Conservation (phyloP, 1,284 basidiomycete species). For the Pyrrhoderma noxium region DNA sequence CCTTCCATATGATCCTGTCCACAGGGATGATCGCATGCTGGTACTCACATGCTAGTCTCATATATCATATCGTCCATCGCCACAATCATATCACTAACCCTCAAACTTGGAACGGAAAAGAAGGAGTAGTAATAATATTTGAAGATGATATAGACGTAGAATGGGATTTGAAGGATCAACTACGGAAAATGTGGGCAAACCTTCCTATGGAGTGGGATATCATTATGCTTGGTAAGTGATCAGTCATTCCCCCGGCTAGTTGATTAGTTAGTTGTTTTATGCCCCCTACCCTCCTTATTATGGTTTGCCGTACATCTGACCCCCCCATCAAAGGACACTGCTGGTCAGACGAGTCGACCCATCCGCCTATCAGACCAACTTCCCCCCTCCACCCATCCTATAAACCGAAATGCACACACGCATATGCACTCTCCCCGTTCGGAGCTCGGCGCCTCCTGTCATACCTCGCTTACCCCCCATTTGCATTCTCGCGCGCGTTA, state of each 20-base stretch:
- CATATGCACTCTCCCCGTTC: conserved; percentile 47
- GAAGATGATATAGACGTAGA: conserved; percentile 82
- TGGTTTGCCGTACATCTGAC: neutral
- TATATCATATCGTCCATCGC: conserved; percentile 29
- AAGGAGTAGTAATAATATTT: conserved; percentile 46
- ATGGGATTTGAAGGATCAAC: conserved; percentile 45
- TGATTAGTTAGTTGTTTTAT: no score
- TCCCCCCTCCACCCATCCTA: conserved; percentile 44
- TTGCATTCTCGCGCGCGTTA: conserved; percentile 70
- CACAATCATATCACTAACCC: conserved; percentile 19
- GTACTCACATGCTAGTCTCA: conserved; percentile 60
- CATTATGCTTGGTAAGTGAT: conserved; percentile 53
- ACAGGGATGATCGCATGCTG: conserved; percentile 62
- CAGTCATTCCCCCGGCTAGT: no score
- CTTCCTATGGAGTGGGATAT: conserved; percentile 69
- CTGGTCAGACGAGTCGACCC: conserved; percentile 57
- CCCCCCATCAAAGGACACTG: conserved; percentile 37
- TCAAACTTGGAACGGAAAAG: conserved; percentile 23
- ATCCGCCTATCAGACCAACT: conserved; percentile 27
- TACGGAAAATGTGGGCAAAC: conserved; percentile 45
- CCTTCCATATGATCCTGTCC: conserved; percentile 45
- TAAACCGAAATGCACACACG: conserved; percentile 62
- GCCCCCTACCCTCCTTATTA: neutral
- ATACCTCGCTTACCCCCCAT: conserved; percentile 51
- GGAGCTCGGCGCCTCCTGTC: conserved; percentile 49